Base-by-base conservation (phyloP, 2,329 filamentous ascomycete genomes). In the Fusarium sp. region DNA sequence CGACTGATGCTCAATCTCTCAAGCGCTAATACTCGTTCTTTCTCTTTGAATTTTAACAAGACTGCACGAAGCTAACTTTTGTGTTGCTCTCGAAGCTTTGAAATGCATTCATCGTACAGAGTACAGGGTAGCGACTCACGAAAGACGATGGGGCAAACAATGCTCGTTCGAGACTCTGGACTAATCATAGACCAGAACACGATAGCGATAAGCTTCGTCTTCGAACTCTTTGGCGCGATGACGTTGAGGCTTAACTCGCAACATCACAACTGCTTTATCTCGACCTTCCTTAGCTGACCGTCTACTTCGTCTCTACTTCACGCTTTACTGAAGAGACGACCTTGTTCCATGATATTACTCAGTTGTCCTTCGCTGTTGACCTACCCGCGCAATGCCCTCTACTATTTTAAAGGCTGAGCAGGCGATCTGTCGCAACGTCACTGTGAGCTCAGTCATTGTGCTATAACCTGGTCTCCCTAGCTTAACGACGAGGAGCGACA, bases 251-350 rank as follows among this genome's bases (percentile, higher is more conserved):
- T 10, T 0, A 37, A 37, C 34, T n/a, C 34, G 34, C 34, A 18
- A 37, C 34, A 37, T 37, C 9, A 6, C 18, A 37, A n/a, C 18
- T 37, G 34, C 4, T 37, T 5, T 37, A 3, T n/a, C 2, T 37
- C 34, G 34, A 12, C 18, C 34, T 37, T 37, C 3, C 10, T 37
- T 6, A 37, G 18, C 34, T 37, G 10, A 12, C 34, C 10, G 34
- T 5, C 18, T 7, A 12, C 34, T 5, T 9, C 6, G 18, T 37
- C 18, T 37, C 6, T n/a, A n/a, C 34, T n/a, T 37, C 10, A 18
- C 3, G 9, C 18, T 37, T n/a, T n/a, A 12, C 34, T 11, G 4
- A 0, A 37, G 16, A 11, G 1, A n/a, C 0, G 16, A 9, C 2
- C 6, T 1, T 34, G 3, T 34, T 1, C 4, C 31, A 11, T 37